phyloP scores from a whole-genome alignment of 495 filamentous ascomycete species.

The Trichoderma gamsii region DNA sequence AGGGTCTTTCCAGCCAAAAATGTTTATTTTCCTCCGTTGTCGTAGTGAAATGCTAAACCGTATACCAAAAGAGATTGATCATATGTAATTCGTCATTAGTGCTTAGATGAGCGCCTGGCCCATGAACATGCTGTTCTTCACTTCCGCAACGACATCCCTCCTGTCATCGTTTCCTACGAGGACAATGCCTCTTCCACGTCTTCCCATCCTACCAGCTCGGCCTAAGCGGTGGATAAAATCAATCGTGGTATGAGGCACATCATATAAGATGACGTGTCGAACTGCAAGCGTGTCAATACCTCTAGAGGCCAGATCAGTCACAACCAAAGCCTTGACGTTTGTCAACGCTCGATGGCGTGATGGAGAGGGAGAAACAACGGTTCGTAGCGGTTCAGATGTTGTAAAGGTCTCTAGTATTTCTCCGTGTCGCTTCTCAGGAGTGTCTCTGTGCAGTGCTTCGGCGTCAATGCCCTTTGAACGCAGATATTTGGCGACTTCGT shows the following conservation, averaged over 20 bases:
- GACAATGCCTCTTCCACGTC: conserved; percentile 82
- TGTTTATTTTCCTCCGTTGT: background rate
- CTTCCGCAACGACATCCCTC: conserved; percentile 84
- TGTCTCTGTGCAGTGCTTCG: conserved; percentile 74
- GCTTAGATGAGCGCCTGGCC: conserved; percentile 75
- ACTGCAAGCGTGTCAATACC: conserved; percentile 95
- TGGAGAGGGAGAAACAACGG: background rate
- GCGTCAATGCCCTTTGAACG: conserved; percentile 81
- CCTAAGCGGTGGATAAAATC: conserved; percentile 96
- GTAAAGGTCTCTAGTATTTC: conserved; percentile 77
- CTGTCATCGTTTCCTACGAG: conserved; percentile 84
- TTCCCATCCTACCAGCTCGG: conserved; percentile 84
- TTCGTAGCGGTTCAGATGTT: conserved; percentile 36
- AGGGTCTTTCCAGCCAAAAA: background rate
- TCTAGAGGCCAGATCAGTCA: conserved; percentile 84
- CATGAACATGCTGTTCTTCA: conserved; percentile 89
- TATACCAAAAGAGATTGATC: background rate
- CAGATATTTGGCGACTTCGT: conserved; percentile 74
- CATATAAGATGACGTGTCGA: conserved; percentile 83
- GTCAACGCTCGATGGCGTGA: conserved; percentile 30
- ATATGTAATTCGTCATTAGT: background rate
- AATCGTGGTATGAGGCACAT: conserved; percentile 91
- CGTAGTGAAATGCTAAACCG: background rate
- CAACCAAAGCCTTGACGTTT: conserved; percentile 85
- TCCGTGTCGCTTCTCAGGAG: conserved; percentile 60